phyloP scores from a whole-genome alignment of 73 alveolate species.

The Stentor roeselii region DNA sequence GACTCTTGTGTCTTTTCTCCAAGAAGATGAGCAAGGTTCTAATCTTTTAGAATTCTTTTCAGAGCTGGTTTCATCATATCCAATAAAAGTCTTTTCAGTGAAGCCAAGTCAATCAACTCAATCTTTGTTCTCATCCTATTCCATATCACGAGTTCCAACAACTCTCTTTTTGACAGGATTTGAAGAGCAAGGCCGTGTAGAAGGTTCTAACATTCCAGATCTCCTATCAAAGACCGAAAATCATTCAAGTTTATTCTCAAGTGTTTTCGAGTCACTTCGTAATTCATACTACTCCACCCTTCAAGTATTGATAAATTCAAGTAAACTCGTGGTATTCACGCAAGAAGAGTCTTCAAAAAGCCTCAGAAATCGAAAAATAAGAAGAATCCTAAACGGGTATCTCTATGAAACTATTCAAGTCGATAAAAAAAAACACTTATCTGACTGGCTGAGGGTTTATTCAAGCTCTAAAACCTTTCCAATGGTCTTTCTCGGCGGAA shows the following conservation, averaged over 20 bases:
- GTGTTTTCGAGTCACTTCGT: not conserved
- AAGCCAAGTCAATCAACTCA: too few species aligned
- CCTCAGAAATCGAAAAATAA: slow-evolving; percentile 64
- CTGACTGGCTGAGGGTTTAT: not conserved
- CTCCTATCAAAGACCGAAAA: not conserved
- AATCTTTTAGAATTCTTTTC: too few species aligned
- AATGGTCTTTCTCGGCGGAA: not conserved
- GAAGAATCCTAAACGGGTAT: slow-evolving; percentile 42
- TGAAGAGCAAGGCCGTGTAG: not conserved
- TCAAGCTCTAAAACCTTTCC: not conserved
- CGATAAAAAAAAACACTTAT: too few species aligned
- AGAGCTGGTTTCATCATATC: too few species aligned
- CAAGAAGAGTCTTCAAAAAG: slow-evolving; percentile 75
- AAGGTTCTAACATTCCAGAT: not conserved
- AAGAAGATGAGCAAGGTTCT: too few species aligned
- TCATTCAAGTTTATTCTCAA: not conserved
- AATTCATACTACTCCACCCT: not conserved
- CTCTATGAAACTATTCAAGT: slow-evolving; percentile 25
- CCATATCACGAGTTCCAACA: slow-evolving; percentile 14
- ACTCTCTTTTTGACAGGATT: not conserved
- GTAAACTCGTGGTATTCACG: slow-evolving; percentile 73
- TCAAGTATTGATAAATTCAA: slow-evolving; percentile 12
- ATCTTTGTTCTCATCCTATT: too few species aligned
- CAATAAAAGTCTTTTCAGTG: too few species aligned
- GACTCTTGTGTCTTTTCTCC: too few species aligned